Evolutionary conservation across 169 alveolate genomes (phyloP).

Genomic region (Plasmodium malariae): DNA sequence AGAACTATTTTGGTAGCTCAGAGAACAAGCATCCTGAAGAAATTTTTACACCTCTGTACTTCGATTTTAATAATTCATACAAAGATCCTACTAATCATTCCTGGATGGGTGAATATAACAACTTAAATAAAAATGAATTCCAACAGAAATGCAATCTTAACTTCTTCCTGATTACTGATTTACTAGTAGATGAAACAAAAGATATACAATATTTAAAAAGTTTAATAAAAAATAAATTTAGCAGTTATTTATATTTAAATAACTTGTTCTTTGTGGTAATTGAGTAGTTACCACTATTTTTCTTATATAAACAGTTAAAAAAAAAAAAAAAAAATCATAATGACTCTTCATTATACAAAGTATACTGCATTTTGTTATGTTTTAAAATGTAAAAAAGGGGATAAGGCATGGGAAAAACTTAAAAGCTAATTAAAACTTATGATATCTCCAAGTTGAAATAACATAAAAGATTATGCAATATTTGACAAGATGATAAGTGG

Average conservation of each 20-base stretch:
- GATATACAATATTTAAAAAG: constrained; percentile 21
- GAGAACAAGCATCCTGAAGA: constrained; percentile 27
- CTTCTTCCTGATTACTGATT: constrained; percentile 59
- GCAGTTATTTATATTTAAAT: constrained; percentile 11
- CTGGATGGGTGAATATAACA: not conserved
- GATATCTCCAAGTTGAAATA: no score
- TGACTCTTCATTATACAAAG: no score
- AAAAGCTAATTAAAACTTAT: no score
- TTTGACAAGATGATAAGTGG: no score
- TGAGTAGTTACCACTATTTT: no score
- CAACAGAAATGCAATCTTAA: constrained; percentile 3
- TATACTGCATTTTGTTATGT: no score
- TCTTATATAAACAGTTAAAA: no score
- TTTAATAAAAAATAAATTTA: constrained; percentile 48
- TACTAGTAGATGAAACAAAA: constrained; percentile 40
- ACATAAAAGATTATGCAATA: no score
- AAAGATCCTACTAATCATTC: not conserved
- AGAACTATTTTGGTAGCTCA: constrained; percentile 38
- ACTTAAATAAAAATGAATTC: not conserved
- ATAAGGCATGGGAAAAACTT: no score
- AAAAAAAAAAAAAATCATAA: no score
- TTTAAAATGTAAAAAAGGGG: no score
- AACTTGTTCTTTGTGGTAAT: constrained; percentile 62
- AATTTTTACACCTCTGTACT: constrained; percentile 47
- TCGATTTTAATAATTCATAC: constrained; percentile 28